Base-by-base conservation (phyloP, 305 asterid genomes). In the Fraxinus nigra region DNA sequence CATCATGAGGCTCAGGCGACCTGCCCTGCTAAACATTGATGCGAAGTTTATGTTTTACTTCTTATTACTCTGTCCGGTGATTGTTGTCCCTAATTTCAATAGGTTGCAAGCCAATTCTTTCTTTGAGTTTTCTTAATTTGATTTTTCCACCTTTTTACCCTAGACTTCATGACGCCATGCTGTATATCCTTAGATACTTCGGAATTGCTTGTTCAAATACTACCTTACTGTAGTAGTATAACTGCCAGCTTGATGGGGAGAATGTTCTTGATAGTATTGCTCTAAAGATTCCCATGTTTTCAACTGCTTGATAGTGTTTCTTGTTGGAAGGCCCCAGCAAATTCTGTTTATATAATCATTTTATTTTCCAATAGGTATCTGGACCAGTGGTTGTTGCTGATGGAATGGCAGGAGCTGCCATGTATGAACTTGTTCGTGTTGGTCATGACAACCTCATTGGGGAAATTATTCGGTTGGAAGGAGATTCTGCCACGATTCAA, bases 321-420 rank as follows among this genome's bases (percentile, higher is more conserved):
- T 14, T 54, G 43, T 35, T 67, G 78, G 20, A 40, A 78, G 46
- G 37, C 43, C 16, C 59, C 76, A 70, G 78, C 70, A 30, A 32
- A 35, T 51, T 34, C 43, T 65, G 33, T 61, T 73, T 4, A 69
- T 63, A 18, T 76, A 34, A 18, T 18, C 46, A 43, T 76, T 76
- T 28, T 85, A 24, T 76, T 61, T 51, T 26, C 34, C 13, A 65
- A 81, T 67, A 95, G 98, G 98, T 95, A 7, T 95, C 99, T 73
- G 99, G 99, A 78, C 99, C 99, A 0, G 99, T 95, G 82, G 99
- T 95, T 30, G 92, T 95, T 85, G 99, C 99, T 81, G 99, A 95
- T 89, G 99, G 98, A 84, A 95, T 95, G 99, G 94, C 88, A 3
- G 99, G 99, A 83, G 99, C 99, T 85, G 99, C 99, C 84, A 95